Conservation (phyloP, 2,329 filamentous ascomycete species). For the Pyrenochaeta sp. region DNA sequence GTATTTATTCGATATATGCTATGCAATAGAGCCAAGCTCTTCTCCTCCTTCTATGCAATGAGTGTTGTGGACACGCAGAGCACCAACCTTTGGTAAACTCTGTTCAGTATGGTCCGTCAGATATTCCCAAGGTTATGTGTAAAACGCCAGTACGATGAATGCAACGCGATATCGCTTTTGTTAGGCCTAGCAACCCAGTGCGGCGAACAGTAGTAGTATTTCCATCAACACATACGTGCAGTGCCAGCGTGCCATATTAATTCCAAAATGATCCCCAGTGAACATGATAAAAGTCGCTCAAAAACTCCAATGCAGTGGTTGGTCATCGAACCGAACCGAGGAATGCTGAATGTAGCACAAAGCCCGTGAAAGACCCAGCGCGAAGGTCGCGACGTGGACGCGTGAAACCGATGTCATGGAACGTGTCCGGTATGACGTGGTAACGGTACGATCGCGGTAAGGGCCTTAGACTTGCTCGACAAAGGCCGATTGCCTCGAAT, state of each 20-base stretch:
- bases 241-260: slow-evolving; percentile 17
- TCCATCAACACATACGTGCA: slow-evolving; percentile 14
- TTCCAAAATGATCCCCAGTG: slow-evolving; percentile 21
- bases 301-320: slow-evolving; percentile 31
- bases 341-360: slow-evolving; percentile 34
- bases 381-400: slow-evolving; percentile 27
- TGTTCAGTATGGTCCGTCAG: neutral
- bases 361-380: slow-evolving; percentile 23
- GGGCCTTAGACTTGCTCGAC: slow-evolving; percentile 44
- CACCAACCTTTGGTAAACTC: neutral
- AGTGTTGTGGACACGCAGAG: neutral
- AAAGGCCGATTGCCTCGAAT: slow-evolving; percentile 45
- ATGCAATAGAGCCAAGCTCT: neutral
- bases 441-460: slow-evolving; percentile 16
- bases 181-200: slow-evolving; percentile 1
- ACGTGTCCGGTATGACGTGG: slow-evolving; percentile 19
- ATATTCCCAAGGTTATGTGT: slow-evolving; percentile 9
- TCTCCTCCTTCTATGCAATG: neutral
- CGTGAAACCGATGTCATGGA: slow-evolving; percentile 21
- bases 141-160: slow-evolving; percentile 13
- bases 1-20: slow-evolving; percentile 1
- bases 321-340: slow-evolving; percentile 17
- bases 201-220: slow-evolving; percentile 5
- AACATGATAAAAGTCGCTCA: slow-evolving; percentile 35
- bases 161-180: slow-evolving; percentile 9